Percentiles rank a stretch among this genome's conserved stretches.
Evolutionary conservation across 805 yeast genomes (phyloP).

Genomic region (Suhomyces prunicola): DNA sequence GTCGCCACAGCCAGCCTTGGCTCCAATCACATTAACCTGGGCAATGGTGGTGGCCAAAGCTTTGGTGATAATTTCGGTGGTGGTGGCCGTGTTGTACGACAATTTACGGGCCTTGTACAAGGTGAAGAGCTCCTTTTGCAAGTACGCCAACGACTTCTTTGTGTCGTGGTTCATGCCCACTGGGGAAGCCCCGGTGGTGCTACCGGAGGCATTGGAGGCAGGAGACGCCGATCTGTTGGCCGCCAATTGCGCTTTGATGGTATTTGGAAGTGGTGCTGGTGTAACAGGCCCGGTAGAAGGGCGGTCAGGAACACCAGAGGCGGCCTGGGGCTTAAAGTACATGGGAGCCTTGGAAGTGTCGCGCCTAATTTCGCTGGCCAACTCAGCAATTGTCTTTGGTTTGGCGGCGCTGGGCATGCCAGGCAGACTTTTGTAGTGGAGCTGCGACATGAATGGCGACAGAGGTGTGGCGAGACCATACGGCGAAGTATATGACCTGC

Average conservation of each 20-base stretch:
- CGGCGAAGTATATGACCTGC: constrained; percentile 23
- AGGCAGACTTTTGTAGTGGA: constrained; percentile 14
- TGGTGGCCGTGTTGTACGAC: constrained; percentile 73
- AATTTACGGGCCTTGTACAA: constrained; percentile 71
- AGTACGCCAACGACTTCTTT: constrained; percentile 69
- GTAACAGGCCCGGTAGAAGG: not conserved
- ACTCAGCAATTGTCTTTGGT: constrained; percentile 41
- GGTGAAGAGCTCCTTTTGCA: constrained; percentile 82
- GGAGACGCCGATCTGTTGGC: constrained; percentile 36
- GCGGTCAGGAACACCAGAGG: not conserved
- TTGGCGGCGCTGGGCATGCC: constrained; percentile 11
- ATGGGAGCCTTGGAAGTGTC: constrained; percentile 33
- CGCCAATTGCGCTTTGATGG: constrained; percentile 46
- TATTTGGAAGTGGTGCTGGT: constrained; percentile 5
- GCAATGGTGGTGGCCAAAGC: constrained; percentile 93
- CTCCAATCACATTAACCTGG: constrained; percentile 84
- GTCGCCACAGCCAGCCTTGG: constrained; percentile 75
- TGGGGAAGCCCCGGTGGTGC: constrained; percentile 11
- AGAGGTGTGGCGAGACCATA: constrained; percentile 23
- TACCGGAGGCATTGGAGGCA: constrained; percentile 4
- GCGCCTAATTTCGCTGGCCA: constrained; percentile 40
- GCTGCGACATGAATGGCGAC: constrained; percentile 19
- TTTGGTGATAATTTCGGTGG: constrained; percentile 80
- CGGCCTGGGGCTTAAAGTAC: constrained; percentile 28
- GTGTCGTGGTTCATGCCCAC: constrained; percentile 52